phyloP scores from a whole-genome alignment of 1,284 basidiomycete genomes.

The Ustilago hordei region DNA sequence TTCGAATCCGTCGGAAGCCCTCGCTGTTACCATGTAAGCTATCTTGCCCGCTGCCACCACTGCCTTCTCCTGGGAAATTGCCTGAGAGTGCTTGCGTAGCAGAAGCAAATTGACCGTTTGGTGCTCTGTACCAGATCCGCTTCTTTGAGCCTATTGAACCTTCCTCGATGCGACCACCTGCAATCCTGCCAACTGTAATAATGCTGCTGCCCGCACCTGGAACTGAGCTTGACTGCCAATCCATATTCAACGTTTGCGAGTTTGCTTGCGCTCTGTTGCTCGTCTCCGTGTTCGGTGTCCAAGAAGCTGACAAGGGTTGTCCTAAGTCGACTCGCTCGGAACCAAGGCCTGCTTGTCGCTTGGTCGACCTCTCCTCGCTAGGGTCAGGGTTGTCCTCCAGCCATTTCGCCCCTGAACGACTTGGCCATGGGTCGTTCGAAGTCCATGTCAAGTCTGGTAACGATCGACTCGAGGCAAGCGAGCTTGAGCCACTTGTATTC shows the following conservation, averaged over 20 bases:
- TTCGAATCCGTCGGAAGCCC: conserved; percentile 42
- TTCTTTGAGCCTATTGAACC: conserved; percentile 37
- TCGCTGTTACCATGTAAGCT: conserved; percentile 6
- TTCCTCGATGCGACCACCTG: conserved; percentile 29
- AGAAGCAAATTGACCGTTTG: conserved; percentile 49
- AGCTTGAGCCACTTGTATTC: conserved; percentile 11
- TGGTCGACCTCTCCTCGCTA: background rate
- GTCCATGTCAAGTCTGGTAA: conserved; percentile 11
- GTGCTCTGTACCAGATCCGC: conserved; percentile 42
- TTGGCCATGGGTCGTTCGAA: conserved; percentile 16
- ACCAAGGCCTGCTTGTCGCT: background rate
- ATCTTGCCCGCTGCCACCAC: conserved; percentile 1
- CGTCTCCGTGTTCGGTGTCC: background rate
- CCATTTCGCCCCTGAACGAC: background rate
- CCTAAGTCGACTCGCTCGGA: background rate
- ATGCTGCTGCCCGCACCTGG: background rate
- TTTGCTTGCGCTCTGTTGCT: background rate
- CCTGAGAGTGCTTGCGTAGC: conserved; percentile 20
- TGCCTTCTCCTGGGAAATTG: background rate
- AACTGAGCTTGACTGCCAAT: background rate
- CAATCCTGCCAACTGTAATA: background rate
- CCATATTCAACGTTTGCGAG: background rate
- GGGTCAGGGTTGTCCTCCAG: background rate
- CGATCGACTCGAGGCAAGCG: conserved; percentile 16
- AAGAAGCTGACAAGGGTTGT: background rate